These are phyloP conservation scores for Cynanchum wilfordii DNA, from an alignment of 257 asterid species.

Conservation along the genomic window DNA sequence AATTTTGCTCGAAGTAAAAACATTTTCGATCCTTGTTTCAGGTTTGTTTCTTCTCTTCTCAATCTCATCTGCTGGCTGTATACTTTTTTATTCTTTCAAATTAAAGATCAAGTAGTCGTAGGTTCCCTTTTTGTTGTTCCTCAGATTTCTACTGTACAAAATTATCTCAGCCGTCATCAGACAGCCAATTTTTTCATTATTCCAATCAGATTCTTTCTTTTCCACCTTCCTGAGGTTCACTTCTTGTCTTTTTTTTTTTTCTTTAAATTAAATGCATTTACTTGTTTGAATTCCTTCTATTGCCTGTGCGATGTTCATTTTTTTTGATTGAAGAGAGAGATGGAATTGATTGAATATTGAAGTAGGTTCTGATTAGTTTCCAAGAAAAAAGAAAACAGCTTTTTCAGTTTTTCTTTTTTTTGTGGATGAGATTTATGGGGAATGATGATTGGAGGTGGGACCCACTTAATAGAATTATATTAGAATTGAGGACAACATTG, in stretches of 20 bases:
- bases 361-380: conserved; percentile 7
- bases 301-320: neutral
- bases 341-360: conserved; percentile 15
- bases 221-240: conserved; percentile 23
- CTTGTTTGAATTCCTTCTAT: neutral
- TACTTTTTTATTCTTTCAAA: neutral
- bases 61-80: neutral
- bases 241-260: conserved; percentile 14
- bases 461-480: conserved; percentile 20
- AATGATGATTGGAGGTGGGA: conserved; percentile 27
- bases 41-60: neutral
- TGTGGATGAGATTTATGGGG: conserved; percentile 14
- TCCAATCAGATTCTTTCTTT: conserved; percentile 26
- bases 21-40: neutral
- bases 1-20: no score
- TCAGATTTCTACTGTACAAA: neutral
- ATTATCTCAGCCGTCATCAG: conserved; percentile 33
- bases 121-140: neutral
- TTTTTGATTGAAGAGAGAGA: neutral
- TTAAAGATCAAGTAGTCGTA: neutral
- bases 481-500: neutral
- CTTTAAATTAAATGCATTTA: neutral
- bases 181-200: neutral
- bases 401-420: neutral
- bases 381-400: neutral